Evolutionary conservation across 805 yeast genomes (phyloP), one percentile per base, ranked within the genome.

Genomic region (Wickerhamiella hasegawae): DNA sequence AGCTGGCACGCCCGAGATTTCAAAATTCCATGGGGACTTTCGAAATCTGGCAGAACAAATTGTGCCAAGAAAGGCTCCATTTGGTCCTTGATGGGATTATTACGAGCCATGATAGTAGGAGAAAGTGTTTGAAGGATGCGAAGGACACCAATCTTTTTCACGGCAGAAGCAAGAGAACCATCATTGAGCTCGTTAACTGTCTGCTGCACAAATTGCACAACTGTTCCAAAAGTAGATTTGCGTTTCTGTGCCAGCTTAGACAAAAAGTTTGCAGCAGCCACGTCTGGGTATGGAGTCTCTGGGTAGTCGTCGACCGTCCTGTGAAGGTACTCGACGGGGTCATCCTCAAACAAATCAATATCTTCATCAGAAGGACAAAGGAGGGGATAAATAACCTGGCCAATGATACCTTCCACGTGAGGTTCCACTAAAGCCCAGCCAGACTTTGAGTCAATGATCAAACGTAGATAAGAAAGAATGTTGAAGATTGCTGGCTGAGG

Each of bases 321-420:
- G 53, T 82, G 80, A 37, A 87, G 73, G 53, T 82, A 90, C 52
- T 84, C 95, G 37, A 72, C 77, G 3, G 95, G 95, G 47, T 85
- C 95, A 41, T 68, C 73, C 42, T 83, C 92, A 58, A 80, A 85
- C 4, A 70, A 56, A 44, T 80, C 92, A 37, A 82, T 59, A 15
- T 73, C 71, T 5, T 68, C 73, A 36, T 73, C 75, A 5, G 68
- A 64, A 1, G 90, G 79, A 44, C 84, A 71, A 38, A 87, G 56
- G 38, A 78, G 58, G 2, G 94, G 94, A 55, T 68, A 77, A 8
- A 87, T 65, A 37, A 87, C 72, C 45, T 76, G 83, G 10, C 73
- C 59, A 24, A 87, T 60, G 18, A 87, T 58, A 5, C 69, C 65
- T 28, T 71, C 71, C 34, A 73, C 63, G 52, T 76, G 76, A 1